Base-by-base conservation (phyloP, 2,329 filamentous ascomycete genomes). In the Botryotinia globosa region DNA sequence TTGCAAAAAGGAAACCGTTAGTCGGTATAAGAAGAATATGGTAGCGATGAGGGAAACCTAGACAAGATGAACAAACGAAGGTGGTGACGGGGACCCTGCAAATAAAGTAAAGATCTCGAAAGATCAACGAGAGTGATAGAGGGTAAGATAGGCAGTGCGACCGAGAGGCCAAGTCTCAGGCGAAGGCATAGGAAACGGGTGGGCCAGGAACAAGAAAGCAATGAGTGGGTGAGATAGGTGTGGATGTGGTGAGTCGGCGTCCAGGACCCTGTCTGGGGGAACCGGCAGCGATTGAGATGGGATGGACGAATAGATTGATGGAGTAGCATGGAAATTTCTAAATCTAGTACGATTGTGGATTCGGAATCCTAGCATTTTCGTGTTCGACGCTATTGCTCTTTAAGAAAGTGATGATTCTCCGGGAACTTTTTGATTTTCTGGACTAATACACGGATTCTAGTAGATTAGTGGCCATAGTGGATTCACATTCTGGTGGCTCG, bases 11-110 rank as follows among this genome's bases (percentile, higher is more conserved):
- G 78, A 78, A 81, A 77, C 77, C 76, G 75, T 72, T 74, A 71
- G 74, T 67, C 75, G 77, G 79, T 80, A 81, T 80, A 80, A 80
- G 76, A 80, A 78, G 79, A 78, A 76, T 62, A 75, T 75, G 75
- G 74, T 76, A 74, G 74, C 74, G 77, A 74, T 74, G 75, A 76
- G 72, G 72, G 73, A 76, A 77, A 79, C 77, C 78, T 78, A 74
- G 77, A 76, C 48, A 72, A 75, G 69, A 76, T 71, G 72, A 74
- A 72, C 75, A 77, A 79, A 77, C 76, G 78, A 80, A 73, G 72
- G 77, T 78, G 71, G 77, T 78, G 78, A 78, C 65, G 78, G 79
- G 79, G 78, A 77, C 77, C 77, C 78, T 79, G 77, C 76, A 77
- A 77, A 80, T 80, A 79, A 81, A 80, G 78, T 80, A 81, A 77